A percentile compares a stretch with the other conserved stretches of the same genome.
Evolutionary conservation across 2,329 filamentous ascomycete species (phyloP).

Genomic region (Verticillium zaregamsianum): DNA sequence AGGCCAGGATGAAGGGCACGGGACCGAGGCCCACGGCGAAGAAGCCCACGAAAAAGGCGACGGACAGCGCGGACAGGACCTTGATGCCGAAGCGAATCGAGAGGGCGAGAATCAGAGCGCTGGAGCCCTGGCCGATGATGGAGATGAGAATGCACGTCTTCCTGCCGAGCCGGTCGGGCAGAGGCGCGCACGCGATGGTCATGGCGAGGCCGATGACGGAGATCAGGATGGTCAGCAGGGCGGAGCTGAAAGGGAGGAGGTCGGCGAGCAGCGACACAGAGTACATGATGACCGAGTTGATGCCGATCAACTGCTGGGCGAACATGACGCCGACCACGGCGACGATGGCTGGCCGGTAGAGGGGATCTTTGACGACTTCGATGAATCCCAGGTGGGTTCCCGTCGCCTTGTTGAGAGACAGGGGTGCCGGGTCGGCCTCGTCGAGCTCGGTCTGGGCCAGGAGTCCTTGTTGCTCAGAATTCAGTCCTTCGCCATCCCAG

Average conservation of each 20-base stretch:
- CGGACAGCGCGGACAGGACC: slow-evolving; percentile 73
- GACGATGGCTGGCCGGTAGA: slow-evolving; percentile 69
- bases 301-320: slow-evolving; percentile 86
- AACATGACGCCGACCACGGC: slow-evolving; percentile 90
- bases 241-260: slow-evolving; percentile 76
- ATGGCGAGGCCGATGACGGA: slow-evolving; percentile 82
- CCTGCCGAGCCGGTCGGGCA: slow-evolving; percentile 83
- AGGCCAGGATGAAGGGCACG: slow-evolving; percentile 90
- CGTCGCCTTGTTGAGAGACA: neutral
- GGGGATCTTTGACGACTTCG: slow-evolving; percentile 61
- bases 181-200: slow-evolving; percentile 74
- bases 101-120: slow-evolving; percentile 71
- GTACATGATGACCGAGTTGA: slow-evolving; percentile 99
- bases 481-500: slow-evolving; percentile 46
- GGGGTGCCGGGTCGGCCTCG: slow-evolving; percentile 5
- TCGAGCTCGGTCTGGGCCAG: slow-evolving; percentile 38
- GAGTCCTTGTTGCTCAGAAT: slow-evolving; percentile 65
- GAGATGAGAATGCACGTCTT: slow-evolving; percentile 81
- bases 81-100: slow-evolving; percentile 73
- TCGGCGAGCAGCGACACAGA: slow-evolving; percentile 83
- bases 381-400: slow-evolving; percentile 52
- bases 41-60: slow-evolving; percentile 80
- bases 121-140: slow-evolving; percentile 78
- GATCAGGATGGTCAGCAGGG: slow-evolving; percentile 80
- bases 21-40: slow-evolving; percentile 91